These are phyloP conservation scores for Parsonsia alboflavescens DNA, from an alignment of 257 asterid genomes.

Conservation along the genomic window DNA sequence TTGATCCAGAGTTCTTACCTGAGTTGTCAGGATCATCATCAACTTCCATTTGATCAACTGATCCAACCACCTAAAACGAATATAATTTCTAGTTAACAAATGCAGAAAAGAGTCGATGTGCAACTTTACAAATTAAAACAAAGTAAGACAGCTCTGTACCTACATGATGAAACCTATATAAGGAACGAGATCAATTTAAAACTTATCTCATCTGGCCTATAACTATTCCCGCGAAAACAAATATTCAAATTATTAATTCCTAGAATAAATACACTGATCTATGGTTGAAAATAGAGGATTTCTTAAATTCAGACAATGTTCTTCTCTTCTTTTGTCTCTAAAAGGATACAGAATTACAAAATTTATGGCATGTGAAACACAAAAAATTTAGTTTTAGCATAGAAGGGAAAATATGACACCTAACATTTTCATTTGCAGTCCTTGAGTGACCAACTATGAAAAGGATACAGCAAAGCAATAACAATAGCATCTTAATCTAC, in stretches of 20 bases:
- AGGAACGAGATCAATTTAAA: background rate
- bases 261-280: background rate
- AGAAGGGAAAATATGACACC: background rate
- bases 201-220: background rate
- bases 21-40: conserved; percentile 67
- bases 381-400: background rate
- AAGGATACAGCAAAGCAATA: background rate
- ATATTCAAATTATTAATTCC: background rate
- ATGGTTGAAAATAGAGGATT: background rate
- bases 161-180: background rate
- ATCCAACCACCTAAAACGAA: conserved; percentile 68
- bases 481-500: background rate
- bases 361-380: background rate
- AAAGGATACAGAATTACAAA: background rate
- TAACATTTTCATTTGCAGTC: background rate
- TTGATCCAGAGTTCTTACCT: conserved; percentile 65
- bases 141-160: background rate
- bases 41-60: conserved; percentile 86
- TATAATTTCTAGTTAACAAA: conserved; percentile 10
- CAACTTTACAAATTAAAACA: background rate
- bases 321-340: background rate
- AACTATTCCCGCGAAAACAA: background rate
- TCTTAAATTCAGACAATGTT: background rate
- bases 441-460: background rate
- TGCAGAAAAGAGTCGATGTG: conserved; percentile 4